Evolutionary conservation across 805 yeast species (phyloP).

Genomic region (Millerozyma miso): DNA sequence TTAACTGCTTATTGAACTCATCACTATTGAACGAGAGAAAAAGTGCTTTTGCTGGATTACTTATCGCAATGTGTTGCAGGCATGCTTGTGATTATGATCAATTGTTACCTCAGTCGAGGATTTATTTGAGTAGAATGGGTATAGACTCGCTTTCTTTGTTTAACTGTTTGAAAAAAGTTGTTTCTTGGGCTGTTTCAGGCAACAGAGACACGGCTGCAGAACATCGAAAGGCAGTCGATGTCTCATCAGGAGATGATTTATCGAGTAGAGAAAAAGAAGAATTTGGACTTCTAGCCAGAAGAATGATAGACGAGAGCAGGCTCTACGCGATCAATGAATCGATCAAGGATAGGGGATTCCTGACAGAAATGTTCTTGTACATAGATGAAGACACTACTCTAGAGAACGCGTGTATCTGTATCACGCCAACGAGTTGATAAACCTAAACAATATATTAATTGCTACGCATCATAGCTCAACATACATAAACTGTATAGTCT

Average conservation of each 20-base stretch:
- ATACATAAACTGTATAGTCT: slow-evolving; percentile 27
- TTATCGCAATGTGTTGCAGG: slow-evolving; percentile 92
- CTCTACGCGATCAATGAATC: slow-evolving; percentile 38
- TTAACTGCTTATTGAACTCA: slow-evolving; percentile 54
- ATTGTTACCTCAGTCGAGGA: slow-evolving; percentile 45
- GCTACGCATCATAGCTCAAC: neutral
- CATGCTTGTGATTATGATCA: slow-evolving; percentile 70
- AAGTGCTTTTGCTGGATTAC: slow-evolving; percentile 45
- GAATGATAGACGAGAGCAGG: slow-evolving; percentile 74
- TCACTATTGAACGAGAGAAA: slow-evolving; percentile 13
- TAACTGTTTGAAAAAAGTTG: slow-evolving; percentile 53
- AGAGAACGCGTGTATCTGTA: slow-evolving; percentile 61
- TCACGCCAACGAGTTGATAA: slow-evolving; percentile 5
- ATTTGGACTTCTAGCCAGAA: slow-evolving; percentile 65
- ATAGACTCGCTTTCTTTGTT: slow-evolving; percentile 37
- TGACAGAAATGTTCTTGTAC: slow-evolving; percentile 55
- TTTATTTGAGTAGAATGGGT: slow-evolving; percentile 33
- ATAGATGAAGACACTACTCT: slow-evolving; percentile 54
- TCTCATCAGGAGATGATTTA: slow-evolving; percentile 5
- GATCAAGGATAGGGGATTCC: slow-evolving; percentile 27
- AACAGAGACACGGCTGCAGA: slow-evolving; percentile 36
- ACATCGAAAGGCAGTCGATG: neutral
- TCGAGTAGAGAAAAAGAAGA: slow-evolving; percentile 43
- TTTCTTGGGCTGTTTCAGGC: slow-evolving; percentile 90
- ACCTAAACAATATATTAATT: neutral